Percentiles rank a stretch among this genome's conserved stretches.
phyloP scores from a whole-genome alignment of 2,329 filamentous ascomycete genomes.

The Clonostachys sp. region DNA sequence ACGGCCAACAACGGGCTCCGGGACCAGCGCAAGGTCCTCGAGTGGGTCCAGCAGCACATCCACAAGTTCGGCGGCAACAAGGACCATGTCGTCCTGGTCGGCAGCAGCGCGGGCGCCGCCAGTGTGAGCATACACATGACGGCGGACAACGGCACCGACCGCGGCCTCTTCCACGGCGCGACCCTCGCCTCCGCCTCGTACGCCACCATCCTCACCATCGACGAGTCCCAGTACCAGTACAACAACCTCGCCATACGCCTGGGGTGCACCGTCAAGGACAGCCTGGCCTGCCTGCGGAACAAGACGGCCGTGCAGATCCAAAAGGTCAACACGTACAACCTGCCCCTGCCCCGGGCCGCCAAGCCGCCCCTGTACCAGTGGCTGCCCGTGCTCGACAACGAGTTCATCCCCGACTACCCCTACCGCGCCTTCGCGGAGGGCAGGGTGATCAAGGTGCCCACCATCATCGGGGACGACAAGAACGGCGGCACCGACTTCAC shows the following conservation, averaged over 20 bases:
- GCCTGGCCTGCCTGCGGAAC: constrained; percentile 39
- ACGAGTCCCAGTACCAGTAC: constrained; percentile 47
- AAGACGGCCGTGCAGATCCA: constrained; percentile 35
- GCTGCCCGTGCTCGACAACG: constrained; percentile 48
- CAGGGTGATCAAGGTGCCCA: constrained; percentile 47
- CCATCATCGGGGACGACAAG: constrained; percentile 36
- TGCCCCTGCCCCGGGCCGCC: constrained; percentile 18
- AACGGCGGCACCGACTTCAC: constrained; percentile 31
- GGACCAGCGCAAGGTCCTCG: constrained; percentile 64
- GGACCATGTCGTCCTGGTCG: constrained; percentile 62
- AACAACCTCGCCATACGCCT: constrained; percentile 38
- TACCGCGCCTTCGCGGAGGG: constrained; percentile 43
- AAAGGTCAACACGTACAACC: constrained; percentile 28
- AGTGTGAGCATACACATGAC: constrained; percentile 62
- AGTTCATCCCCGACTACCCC: constrained; percentile 43
- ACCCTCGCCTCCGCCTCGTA: constrained; percentile 48
- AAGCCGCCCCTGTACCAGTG: constrained; percentile 44
- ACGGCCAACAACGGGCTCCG: constrained; percentile 65
- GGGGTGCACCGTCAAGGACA: constrained; percentile 29
- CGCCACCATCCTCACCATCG: constrained; percentile 36
- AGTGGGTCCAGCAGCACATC: constrained; percentile 68
- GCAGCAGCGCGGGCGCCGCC: constrained; percentile 63
- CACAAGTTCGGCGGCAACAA: constrained; percentile 65
- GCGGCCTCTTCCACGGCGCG: constrained; percentile 44
- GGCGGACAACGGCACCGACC: constrained; percentile 43